Evolutionary conservation across 306 rosid species (phyloP).

Genomic region (Mimosa pudica): DNA sequence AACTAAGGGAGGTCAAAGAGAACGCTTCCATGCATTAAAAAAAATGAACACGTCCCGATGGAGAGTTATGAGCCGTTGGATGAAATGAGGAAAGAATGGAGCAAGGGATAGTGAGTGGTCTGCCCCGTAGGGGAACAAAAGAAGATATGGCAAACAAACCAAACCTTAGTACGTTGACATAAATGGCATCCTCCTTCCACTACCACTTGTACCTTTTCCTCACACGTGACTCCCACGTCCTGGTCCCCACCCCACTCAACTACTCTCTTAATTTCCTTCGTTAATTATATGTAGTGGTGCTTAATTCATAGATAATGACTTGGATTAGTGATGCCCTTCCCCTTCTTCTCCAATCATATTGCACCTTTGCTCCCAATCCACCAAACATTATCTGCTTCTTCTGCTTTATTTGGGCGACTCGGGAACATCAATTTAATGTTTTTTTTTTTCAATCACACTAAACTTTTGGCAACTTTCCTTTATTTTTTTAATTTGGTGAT

Average conservation of each 20-base stretch:
- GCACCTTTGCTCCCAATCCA: background rate
- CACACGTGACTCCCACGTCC: background rate
- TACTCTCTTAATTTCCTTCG: background rate
- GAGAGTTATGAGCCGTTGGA: background rate
- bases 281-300: too few relatives aligned
- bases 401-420: too few relatives aligned
- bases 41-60: background rate
- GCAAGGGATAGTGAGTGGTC: background rate
- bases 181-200: background rate
- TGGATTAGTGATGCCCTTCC: background rate
- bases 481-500: too few relatives aligned
- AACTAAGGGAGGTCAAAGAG: background rate
- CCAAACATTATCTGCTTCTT: background rate
- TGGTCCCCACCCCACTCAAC: background rate
- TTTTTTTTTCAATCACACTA: too few relatives aligned
- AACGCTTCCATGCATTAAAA: background rate
- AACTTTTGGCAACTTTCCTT: too few relatives aligned
- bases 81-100: background rate
- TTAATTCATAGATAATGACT: background rate
- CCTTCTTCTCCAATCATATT: background rate
- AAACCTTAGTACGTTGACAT: conserved; percentile 7
- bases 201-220: background rate
- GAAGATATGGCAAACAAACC: background rate
- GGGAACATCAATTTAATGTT: too few relatives aligned
- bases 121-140: background rate